Evolutionary conservation across 106 monocot species (phyloP).

Genomic region (Acorus calamus): DNA sequence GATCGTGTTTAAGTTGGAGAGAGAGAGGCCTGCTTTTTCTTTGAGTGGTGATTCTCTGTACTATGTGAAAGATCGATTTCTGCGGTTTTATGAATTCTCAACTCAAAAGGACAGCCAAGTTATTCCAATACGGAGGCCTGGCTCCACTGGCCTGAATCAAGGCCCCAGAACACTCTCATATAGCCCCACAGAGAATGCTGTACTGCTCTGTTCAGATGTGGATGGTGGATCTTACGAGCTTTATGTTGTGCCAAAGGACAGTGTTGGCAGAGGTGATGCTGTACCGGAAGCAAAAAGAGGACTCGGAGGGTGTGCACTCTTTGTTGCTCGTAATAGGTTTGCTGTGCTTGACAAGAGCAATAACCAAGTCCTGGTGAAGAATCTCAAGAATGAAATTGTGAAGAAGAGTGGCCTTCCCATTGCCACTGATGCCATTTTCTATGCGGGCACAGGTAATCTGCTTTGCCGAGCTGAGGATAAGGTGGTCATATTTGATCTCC

Average conservation of each 20-base stretch:
- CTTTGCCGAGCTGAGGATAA: conserved; percentile 73
- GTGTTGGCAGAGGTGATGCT: conserved; percentile 45
- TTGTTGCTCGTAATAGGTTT: conserved; percentile 84
- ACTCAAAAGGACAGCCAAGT: conserved; percentile 64
- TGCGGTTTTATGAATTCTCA: conserved; percentile 61
- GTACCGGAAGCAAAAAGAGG: conserved; percentile 75
- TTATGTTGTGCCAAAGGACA: conserved; percentile 57
- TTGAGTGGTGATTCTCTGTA: conserved; percentile 51
- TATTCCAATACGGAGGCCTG: conserved; percentile 63
- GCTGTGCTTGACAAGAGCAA: conserved; percentile 68
- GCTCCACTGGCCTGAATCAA: conserved; percentile 71
- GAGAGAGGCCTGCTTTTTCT: conserved; percentile 78
- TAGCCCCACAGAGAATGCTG: conserved; percentile 82
- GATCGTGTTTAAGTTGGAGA: conserved; percentile 87
- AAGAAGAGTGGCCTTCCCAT: conserved; percentile 69
- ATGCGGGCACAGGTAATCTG: conserved; percentile 81
- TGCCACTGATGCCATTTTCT: conserved; percentile 71
- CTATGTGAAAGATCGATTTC: conserved; percentile 74
- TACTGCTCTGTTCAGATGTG: conserved; percentile 66
- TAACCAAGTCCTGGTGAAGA: conserved; percentile 71
- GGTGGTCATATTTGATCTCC: conserved; percentile 72
- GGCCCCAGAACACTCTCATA: conserved; percentile 59
- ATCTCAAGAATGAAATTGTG: conserved; percentile 80
- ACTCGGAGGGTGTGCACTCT: conserved; percentile 54
- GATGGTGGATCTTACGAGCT: conserved; percentile 90